These are phyloP conservation scores for Nicotiana undulata DNA, from an alignment of 257 asterid species.

Conservation along the genomic window DNA sequence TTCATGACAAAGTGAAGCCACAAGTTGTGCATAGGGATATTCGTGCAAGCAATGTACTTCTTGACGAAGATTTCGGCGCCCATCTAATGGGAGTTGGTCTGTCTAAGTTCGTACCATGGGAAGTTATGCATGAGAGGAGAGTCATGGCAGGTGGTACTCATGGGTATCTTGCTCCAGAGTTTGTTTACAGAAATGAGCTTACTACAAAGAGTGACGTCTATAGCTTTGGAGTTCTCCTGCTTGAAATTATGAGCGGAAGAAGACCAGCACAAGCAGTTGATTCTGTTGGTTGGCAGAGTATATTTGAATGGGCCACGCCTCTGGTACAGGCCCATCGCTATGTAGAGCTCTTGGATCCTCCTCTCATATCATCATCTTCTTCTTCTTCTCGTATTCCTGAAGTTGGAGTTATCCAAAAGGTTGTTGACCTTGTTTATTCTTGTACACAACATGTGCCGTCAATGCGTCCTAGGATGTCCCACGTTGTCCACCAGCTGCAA, in stretches of 20 bases:
- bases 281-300: constrained; percentile 94
- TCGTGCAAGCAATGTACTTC: constrained; percentile 89
- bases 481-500: constrained; percentile 93
- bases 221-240: constrained; percentile 95
- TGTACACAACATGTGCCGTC: constrained; percentile 99
- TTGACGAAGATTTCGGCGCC: constrained; percentile 89
- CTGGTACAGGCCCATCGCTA: constrained; percentile 83
- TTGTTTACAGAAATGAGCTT: constrained; percentile 87
- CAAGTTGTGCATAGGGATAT: constrained; percentile 95
- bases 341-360: constrained; percentile 89
- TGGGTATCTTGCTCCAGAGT: constrained; percentile 98
- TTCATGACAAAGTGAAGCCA: constrained; percentile 98
- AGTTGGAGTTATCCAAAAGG: constrained; percentile 69
- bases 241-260: constrained; percentile 87
- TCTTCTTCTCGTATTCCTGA: constrained; percentile 65
- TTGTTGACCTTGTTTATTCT: constrained; percentile 90
- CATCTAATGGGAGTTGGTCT: constrained; percentile 98
- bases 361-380: constrained; percentile 62
- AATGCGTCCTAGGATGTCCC: constrained; percentile 98
- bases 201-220: constrained; percentile 98
- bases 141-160: constrained; percentile 99
- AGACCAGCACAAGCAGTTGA: constrained; percentile 96
- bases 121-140: constrained; percentile 93
- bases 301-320: constrained; percentile 99
- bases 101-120: constrained; percentile 93